Conservation (phyloP, 1,139 yeast genomes). For the Pichia sp. region DNA sequence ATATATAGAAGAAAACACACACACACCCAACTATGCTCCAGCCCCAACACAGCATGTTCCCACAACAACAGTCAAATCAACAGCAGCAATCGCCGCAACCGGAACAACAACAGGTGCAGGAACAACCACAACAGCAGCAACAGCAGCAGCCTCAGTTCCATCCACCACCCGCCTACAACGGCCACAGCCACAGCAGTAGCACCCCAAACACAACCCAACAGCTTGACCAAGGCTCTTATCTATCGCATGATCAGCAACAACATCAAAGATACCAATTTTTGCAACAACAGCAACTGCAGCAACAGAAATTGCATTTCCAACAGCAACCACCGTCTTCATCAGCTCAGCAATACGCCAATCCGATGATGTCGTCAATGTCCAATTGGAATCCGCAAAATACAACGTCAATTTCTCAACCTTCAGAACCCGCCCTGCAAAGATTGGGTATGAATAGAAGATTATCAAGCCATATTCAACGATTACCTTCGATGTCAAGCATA, state of each 20-base stretch:
- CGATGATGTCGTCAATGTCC: conserved; percentile 6
- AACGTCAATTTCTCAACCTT: conserved; percentile 12
- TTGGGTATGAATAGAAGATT: conserved; percentile 18
- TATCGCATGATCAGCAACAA: conserved; percentile 13
- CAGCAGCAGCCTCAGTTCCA: not conserved
- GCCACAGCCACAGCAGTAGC: not conserved
- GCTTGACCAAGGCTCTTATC: conserved; percentile 7
- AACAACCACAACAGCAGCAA: not conserved
- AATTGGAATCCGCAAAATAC: conserved; percentile 9
- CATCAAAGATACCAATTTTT: conserved; percentile 4
- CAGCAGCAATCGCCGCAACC: not conserved
- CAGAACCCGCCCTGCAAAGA: conserved; percentile 20
- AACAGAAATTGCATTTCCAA: conserved; percentile 16
- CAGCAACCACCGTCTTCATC: too few species aligned
- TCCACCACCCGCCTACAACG: too few species aligned
- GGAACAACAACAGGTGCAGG: not conserved
- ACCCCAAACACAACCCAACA: not conserved
- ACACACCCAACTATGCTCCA: not conserved
- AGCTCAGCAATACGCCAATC: conserved; percentile 12
- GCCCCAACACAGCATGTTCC: not conserved
- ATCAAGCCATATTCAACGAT: conserved; percentile 22
- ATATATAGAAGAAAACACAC: too few species aligned
- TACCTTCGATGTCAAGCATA: conserved; percentile 15
- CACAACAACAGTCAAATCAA: conserved; percentile 8
- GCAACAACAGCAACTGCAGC: conserved; percentile 15